phyloP scores from a whole-genome alignment of 306 rosid species.

The Spatholobus suberectus region DNA sequence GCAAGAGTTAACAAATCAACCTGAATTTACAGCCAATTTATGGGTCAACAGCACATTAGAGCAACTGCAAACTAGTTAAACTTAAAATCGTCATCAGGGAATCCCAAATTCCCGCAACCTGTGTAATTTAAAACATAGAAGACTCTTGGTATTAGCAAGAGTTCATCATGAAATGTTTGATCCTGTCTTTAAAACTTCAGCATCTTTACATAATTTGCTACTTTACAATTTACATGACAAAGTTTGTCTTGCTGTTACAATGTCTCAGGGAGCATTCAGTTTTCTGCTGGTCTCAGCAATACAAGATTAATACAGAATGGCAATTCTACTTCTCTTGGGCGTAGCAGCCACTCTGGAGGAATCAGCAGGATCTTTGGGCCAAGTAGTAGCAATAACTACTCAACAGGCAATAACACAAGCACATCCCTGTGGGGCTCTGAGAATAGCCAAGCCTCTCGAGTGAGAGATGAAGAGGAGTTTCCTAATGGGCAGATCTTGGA shows the following conservation, averaged over 20 bases:
- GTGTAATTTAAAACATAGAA: neutral
- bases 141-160: neutral
- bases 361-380: slow-evolving; percentile 47
- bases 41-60: no score
- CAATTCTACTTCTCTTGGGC: slow-evolving; percentile 49
- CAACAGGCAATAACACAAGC: slow-evolving; percentile 63
- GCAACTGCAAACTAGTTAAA: no score
- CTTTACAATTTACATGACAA: neutral
- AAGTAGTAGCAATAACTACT: slow-evolving; percentile 49
- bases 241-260: slow-evolving; percentile 25
- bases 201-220: neutral
- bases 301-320: slow-evolving; percentile 27
- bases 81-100: no score
- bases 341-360: slow-evolving; percentile 50
- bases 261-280: slow-evolving; percentile 41
- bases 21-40: no score
- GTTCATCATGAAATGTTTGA: neutral
- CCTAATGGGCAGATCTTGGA: slow-evolving; percentile 79
- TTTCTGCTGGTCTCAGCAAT: slow-evolving; percentile 25
- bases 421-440: slow-evolving; percentile 63
- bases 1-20: no score
- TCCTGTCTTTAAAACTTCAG: neutral
- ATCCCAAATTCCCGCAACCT: neutral
- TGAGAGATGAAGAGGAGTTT: slow-evolving; percentile 63
- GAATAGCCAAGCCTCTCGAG: slow-evolving; percentile 57